A percentile compares a stretch with the other conserved stretches of the same genome.
phyloP scores from a whole-genome alignment of 2,329 filamentous ascomycete species.

The Stagonosporopsis vannaccii region DNA sequence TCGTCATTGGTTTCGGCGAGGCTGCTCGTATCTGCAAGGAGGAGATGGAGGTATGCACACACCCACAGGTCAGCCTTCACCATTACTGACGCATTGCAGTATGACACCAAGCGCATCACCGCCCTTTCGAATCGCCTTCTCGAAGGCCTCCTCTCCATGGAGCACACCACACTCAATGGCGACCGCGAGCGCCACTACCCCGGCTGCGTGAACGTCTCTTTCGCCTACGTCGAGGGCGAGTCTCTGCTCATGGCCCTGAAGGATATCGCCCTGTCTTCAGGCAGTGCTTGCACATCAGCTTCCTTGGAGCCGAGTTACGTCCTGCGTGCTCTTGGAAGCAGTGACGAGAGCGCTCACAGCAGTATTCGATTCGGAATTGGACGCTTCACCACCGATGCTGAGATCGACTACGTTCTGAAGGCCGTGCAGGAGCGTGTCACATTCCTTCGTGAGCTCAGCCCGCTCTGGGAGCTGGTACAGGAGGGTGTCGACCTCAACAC shows the following conservation, averaged over 20 bases:
- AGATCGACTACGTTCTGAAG: slow-evolving; percentile 97
- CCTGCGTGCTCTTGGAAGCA: slow-evolving; percentile 90
- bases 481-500: slow-evolving; percentile 95
- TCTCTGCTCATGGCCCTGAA: slow-evolving; percentile 98
- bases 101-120: slow-evolving; percentile 86
- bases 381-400: slow-evolving; percentile 90
- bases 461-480: slow-evolving; percentile 96
- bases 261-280: slow-evolving; percentile 95
- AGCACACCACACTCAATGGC: slow-evolving; percentile 92
- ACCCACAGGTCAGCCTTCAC: slow-evolving; percentile 1
- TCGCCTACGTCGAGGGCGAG: slow-evolving; percentile 97
- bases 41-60: slow-evolving; percentile 81
- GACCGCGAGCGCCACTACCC: slow-evolving; percentile 86
- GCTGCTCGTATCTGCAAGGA: slow-evolving; percentile 90
- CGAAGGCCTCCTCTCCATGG: slow-evolving; percentile 82
- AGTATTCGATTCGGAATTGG: slow-evolving; percentile 98
- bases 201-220: slow-evolving; percentile 97
- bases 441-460: slow-evolving; percentile 93
- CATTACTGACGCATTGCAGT: slow-evolving; percentile 62
- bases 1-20: slow-evolving; percentile 93
- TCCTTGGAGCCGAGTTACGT: slow-evolving; percentile 98
- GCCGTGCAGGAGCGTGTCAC: slow-evolving; percentile 89
- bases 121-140: slow-evolving; percentile 82
- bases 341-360: slow-evolving; percentile 96
- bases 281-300: slow-evolving; percentile 95